Evolutionary conservation across 2,329 filamentous ascomycete species (phyloP).

Genomic region (Alternaria longipes): DNA sequence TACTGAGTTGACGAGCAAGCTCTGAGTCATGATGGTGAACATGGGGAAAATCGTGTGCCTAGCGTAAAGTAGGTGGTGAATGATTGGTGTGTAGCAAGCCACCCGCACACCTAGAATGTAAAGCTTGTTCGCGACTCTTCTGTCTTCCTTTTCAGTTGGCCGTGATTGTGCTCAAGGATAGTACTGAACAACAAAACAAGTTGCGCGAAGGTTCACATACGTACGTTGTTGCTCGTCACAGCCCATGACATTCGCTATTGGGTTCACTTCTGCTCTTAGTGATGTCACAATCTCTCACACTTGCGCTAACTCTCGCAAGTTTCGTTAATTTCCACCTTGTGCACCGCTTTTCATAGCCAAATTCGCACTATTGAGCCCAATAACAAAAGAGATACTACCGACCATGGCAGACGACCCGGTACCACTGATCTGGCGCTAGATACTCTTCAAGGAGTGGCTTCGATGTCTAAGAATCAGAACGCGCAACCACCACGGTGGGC

Average conservation of each 20-base stretch:
- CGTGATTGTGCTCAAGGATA: background rate
- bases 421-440: background rate
- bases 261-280: background rate
- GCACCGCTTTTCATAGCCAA: no score
- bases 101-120: background rate
- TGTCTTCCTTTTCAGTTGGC: background rate
- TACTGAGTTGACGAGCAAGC: background rate
- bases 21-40: background rate
- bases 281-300: background rate
- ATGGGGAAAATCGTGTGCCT: background rate
- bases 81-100: background rate
- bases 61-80: background rate
- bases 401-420: background rate
- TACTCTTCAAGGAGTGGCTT: conserved; percentile 6
- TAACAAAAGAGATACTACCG: background rate
- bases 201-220: background rate
- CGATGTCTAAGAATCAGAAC: conserved; percentile 4
- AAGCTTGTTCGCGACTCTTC: background rate
- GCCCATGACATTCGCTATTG: background rate
- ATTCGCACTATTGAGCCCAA: background rate
- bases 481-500: conserved; percentile 7
- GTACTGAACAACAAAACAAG: background rate
- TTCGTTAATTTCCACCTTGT: background rate
- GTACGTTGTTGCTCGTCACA: background rate
- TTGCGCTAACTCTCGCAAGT: background rate